Evolutionary conservation across 1,284 basidiomycete genomes (phyloP).

Genomic region (Cutaneotrichosporon curvatum): DNA sequence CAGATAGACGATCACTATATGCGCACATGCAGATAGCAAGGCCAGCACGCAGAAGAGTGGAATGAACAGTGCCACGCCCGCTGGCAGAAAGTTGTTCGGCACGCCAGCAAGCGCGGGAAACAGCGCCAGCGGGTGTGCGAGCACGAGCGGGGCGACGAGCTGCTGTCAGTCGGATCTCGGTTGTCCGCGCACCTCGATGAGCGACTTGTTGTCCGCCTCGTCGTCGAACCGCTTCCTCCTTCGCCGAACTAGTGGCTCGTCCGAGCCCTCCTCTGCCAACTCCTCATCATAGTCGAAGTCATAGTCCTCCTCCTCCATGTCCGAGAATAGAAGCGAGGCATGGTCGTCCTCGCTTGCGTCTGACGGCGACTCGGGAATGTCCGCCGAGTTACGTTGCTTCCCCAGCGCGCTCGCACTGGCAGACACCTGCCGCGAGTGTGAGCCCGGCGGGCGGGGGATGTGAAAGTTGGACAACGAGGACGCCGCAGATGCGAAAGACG

Average conservation of each 20-base stretch:
- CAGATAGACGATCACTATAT: slow-evolving; percentile 46
- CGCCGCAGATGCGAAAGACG: background rate
- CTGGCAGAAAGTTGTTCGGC: slow-evolving; percentile 44
- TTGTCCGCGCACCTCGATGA: slow-evolving; percentile 9
- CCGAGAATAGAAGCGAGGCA: background rate
- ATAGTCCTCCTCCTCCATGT: slow-evolving; percentile 2
- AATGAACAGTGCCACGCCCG: slow-evolving; percentile 44
- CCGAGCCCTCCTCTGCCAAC: background rate
- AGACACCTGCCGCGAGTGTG: background rate
- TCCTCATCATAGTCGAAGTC: slow-evolving; percentile 9
- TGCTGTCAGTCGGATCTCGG: slow-evolving; percentile 9
- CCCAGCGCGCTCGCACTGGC: background rate
- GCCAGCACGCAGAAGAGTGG: slow-evolving; percentile 39
- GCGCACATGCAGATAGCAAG: slow-evolving; percentile 38
- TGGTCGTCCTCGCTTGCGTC: slow-evolving; percentile 1
- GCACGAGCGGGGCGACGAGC: slow-evolving; percentile 41
- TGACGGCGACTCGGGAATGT: background rate
- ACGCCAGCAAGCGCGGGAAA: slow-evolving; percentile 39
- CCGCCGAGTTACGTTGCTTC: background rate
- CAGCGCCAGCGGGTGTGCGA: slow-evolving; percentile 43
- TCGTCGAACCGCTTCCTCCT: slow-evolving; percentile 12
- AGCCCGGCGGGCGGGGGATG: background rate
- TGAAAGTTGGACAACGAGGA: too few species aligned
- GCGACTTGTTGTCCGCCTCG: slow-evolving; percentile 8
- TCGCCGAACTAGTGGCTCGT: slow-evolving; percentile 16